Evolutionary conservation across 352 stramenopile species (phyloP).

Genomic region (Achlya hypogyna): DNA sequence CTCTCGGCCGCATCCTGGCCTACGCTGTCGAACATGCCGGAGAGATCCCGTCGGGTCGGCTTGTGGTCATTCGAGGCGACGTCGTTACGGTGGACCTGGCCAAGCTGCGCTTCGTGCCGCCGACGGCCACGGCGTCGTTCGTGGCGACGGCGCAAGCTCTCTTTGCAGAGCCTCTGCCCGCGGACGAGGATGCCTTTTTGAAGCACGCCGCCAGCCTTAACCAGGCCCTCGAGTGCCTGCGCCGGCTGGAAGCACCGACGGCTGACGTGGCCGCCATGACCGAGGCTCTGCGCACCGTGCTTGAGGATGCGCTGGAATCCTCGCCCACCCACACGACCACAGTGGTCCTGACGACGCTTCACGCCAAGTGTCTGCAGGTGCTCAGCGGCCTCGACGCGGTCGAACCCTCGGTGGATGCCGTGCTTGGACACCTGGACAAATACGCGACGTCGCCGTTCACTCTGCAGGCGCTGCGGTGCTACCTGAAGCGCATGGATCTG

Average conservation of each 20-base stretch:
- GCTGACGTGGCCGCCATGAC: background rate
- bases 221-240: background rate
- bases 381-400: constrained; percentile 56
- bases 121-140: background rate
- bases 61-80: background rate
- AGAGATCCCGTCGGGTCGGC: background rate
- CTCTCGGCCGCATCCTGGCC: background rate
- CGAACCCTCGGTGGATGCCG: constrained; percentile 15
- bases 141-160: background rate
- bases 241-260: background rate
- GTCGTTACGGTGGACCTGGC: background rate
- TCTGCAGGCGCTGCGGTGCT: background rate
- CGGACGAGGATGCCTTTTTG: background rate
- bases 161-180: background rate
- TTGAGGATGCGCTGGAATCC: background rate
- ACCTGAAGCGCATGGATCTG: background rate
- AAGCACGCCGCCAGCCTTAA: background rate
- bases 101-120: background rate
- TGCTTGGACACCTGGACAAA: background rate
- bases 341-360: background rate
- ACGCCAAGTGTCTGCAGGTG: constrained; percentile 22
- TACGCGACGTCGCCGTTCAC: background rate
- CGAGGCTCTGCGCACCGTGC: background rate
- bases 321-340: background rate
- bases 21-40: background rate